Evolutionary conservation across 2,329 filamentous ascomycete species (phyloP).

Genomic region (Blumeria graminis): DNA sequence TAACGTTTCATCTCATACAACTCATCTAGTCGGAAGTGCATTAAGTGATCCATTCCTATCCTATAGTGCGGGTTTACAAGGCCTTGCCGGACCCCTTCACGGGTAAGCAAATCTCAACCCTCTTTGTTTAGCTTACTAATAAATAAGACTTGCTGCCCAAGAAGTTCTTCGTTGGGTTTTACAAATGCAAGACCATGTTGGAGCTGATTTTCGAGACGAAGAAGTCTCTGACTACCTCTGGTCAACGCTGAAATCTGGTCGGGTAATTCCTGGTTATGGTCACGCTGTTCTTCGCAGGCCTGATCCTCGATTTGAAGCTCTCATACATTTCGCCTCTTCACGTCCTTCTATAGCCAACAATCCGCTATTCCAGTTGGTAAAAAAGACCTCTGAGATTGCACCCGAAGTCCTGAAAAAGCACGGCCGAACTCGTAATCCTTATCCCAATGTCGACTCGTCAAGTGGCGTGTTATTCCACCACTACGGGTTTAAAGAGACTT

Average conservation of each 20-base stretch:
- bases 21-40: constrained; percentile 83
- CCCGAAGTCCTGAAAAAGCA: constrained; percentile 80
- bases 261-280: constrained; percentile 79
- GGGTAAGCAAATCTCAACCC: constrained; percentile 24
- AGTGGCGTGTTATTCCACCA: constrained; percentile 94
- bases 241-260: constrained; percentile 77
- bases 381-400: constrained; percentile 79
- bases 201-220: constrained; percentile 48
- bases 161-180: constrained; percentile 93
- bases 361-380: constrained; percentile 81
- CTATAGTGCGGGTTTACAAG: constrained; percentile 86
- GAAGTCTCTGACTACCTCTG: constrained; percentile 81
- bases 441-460: constrained; percentile 85
- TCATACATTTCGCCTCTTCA: constrained; percentile 82
- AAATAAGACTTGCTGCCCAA: constrained; percentile 57
- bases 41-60: constrained; percentile 88
- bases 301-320: constrained; percentile 82
- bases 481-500: constrained; percentile 89
- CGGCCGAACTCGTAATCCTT: constrained; percentile 95
- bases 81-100: constrained; percentile 80
- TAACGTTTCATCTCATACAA: constrained; percentile 88
- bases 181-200: constrained; percentile 81
- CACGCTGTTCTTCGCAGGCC: constrained; percentile 93
- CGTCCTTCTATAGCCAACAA: constrained; percentile 68
- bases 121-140: not conserved